Evolutionary conservation across 257 asterid species (phyloP).

Genomic region (Solanum chaucha): DNA sequence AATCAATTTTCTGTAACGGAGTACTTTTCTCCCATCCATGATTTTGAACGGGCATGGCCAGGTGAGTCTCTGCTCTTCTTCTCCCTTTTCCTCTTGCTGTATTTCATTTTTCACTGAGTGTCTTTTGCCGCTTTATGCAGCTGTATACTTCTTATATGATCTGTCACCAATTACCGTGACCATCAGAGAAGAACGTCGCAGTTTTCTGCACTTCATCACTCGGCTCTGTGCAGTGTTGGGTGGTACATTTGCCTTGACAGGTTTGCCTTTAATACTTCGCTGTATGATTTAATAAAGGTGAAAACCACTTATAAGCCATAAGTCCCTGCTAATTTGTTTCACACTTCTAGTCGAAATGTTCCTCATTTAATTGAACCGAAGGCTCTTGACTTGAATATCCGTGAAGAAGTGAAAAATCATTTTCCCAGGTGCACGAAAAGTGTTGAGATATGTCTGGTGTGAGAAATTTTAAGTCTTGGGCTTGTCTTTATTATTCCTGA

Average conservation of each 20-base stretch:
- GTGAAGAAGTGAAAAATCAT: neutral
- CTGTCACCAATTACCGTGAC: constrained; percentile 97
- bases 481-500: neutral
- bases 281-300: neutral
- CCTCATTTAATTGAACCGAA: neutral
- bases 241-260: constrained; percentile 97
- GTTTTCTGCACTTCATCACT: constrained; percentile 93
- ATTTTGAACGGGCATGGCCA: constrained; percentile 80
- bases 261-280: constrained; percentile 18
- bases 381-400: neutral
- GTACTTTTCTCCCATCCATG: constrained; percentile 75
- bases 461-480: neutral
- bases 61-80: constrained; percentile 30
- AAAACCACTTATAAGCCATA: neutral
- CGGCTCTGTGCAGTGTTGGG: constrained; percentile 98
- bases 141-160: constrained; percentile 91
- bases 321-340: neutral
- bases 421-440: neutral
- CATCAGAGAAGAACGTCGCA: constrained; percentile 92
- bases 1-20: constrained; percentile 94
- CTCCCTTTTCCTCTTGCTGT: neutral
- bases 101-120: neutral
- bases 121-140: constrained; percentile 24
- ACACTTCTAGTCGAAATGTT: neutral
- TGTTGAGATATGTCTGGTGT: neutral